Conservation (phyloP, 2,329 filamentous ascomycete genomes). For the Arthrobotrys iridis region DNA sequence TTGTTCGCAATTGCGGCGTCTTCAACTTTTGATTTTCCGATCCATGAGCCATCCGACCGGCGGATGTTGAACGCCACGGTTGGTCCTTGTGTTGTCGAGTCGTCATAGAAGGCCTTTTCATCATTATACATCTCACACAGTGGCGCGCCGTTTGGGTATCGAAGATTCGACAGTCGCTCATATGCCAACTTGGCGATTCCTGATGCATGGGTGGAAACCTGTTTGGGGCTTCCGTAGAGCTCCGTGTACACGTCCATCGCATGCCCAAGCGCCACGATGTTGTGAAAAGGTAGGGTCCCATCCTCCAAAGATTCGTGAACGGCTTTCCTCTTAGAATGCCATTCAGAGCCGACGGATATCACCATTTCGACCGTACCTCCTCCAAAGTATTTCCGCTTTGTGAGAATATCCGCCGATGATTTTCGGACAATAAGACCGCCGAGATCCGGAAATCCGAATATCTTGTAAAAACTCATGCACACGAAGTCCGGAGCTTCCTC, state of each 20-base stretch:
- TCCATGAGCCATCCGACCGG: conserved; percentile 66
- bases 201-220: conserved; percentile 68
- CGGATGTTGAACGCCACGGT: conserved; percentile 73
- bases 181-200: conserved; percentile 67
- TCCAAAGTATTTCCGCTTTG: conserved; percentile 71
- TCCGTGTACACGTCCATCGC: conserved; percentile 69
- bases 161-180: conserved; percentile 64
- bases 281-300: conserved; percentile 73
- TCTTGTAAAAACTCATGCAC: conserved; percentile 72
- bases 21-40: conserved; percentile 71
- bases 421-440: conserved; percentile 70
- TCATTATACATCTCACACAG: conserved; percentile 70
- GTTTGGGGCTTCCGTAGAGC: conserved; percentile 66
- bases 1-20: conserved; percentile 66
- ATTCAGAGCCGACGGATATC: conserved; percentile 65
- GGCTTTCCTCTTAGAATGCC: conserved; percentile 67
- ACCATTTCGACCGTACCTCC: conserved; percentile 74
- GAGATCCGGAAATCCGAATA: conserved; percentile 73
- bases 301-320: conserved; percentile 72
- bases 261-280: conserved; percentile 71
- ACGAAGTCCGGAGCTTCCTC: conserved; percentile 70
- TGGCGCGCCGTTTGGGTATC: conserved; percentile 67
- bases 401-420: conserved; percentile 68
- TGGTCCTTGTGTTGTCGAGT: conserved; percentile 68
- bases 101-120: conserved; percentile 62